Base-by-base conservation (phyloP, 768 basidiomycete species). In the Aureoboletus auriporus region DNA sequence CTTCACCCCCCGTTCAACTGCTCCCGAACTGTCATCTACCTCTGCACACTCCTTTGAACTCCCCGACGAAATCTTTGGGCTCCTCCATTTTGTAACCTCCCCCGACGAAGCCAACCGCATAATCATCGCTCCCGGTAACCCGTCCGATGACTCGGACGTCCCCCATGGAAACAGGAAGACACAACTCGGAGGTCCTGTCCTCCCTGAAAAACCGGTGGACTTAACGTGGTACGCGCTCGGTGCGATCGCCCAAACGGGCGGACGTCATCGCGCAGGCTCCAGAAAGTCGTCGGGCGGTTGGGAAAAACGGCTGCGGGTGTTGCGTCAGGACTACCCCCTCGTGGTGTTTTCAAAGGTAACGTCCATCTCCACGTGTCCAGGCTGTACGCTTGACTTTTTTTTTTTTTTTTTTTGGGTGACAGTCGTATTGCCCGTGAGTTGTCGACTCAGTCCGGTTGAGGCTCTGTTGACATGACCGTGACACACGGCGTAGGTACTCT, bases 331-430 rank as follows among this genome's bases (percentile, higher is more conserved):
- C 29, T 73, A 78, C 56, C 89, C 89, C 2, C 66, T 92, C 7
- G 71, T 91, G 39, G 80, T 92, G 11, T 90, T 92, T 58, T 90
- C 88, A 73, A 92, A 92, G 75, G 86, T 84, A 46, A 6, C 37
- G 8, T 7, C 16, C 14, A 11, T 23, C n/a, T 1, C 23, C n/a
- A 16, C 8, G 23, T 6, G 16, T 16, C 8, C 5, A n/a, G 34
- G 8, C 3, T 13, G 10, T 33, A n/a, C 35, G 2, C 36, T 37
- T 10, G 17, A 37, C 4, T 8, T 12, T 8, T 8, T 31, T 31
- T 8, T 8, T 8, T 31, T 31, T 8, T 8, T 31, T 31, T 8
- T 8, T 31, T 31, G 30, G 30, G 6, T 30, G 31, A 33, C 31
- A 86, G 85, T 78, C 85, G 20, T 86, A 82, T 59, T 91, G 89